Base-by-base conservation (phyloP, 2,329 filamentous ascomycete genomes). In the Ascochyta pisi region DNA sequence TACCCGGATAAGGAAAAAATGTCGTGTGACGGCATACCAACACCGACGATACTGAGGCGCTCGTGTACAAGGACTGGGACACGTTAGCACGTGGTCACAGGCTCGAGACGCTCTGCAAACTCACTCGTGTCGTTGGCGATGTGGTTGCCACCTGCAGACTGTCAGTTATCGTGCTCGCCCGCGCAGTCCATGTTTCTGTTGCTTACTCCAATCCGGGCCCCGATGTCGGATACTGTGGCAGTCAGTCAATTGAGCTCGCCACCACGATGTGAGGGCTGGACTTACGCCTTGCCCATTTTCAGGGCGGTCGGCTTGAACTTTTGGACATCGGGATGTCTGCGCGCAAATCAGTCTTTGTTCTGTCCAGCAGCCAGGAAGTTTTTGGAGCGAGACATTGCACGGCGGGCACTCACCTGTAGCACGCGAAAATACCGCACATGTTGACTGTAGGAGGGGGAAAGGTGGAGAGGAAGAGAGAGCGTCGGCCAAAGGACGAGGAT, bases 351-450 rank as follows among this genome's bases (percentile, higher is more conserved):
- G 74, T 64, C 54, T 69, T 63, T 52, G 62, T 62, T 67, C 63
- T 50, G 51, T 22, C 50, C n/a, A 8, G 5, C 13, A 22, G 40
- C 41, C 27, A 19, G 31, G 51, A 44, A 47, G 53, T 29, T 57
- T 19, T 48, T 62, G 64, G 64, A 63, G 59, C 63, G 60, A 50
- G 42, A 43, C 55, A 63, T 55, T 19, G 19, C 19, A 19, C 19
- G 19, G 19, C 19, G 19, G 49, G 46, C 60, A 27, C 74, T 58
- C 76, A 96, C 92, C 86, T 83, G 80, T 97, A 91, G 81, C 93
- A 97, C 71, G 92, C 93, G 79, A 97, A 97, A 75, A 97, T 96
- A 79, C 92, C 92, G 89, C 92, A 96, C 92, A 96, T 96, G 70
- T 77, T 89, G 83, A 49, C 56, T 45, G 54, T 53, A 58, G 54